Conservation (phyloP, 106 monocot genomes). For the Acorus calamus region DNA sequence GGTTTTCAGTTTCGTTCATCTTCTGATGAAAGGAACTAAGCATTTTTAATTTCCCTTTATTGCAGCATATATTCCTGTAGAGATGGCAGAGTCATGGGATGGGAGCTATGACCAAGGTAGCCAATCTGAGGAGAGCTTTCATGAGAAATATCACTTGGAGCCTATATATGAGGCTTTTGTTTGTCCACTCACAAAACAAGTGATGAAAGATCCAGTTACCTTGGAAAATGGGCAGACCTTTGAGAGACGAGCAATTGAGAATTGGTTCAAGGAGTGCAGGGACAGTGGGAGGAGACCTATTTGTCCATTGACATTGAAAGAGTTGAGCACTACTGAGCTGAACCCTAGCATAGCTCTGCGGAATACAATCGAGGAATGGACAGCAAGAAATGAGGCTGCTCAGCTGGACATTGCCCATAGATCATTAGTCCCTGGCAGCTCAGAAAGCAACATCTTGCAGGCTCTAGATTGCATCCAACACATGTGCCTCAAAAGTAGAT, state of each 20-base stretch:
- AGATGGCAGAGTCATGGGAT: constrained; percentile 51
- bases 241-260: constrained; percentile 80
- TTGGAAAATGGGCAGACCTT: constrained; percentile 75
- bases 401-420: constrained; percentile 53
- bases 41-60: too few species aligned
- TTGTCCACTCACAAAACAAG: constrained; percentile 73
- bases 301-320: constrained; percentile 65
- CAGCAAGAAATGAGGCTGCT: constrained; percentile 65
- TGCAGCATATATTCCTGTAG: not conserved
- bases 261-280: constrained; percentile 74
- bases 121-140: constrained; percentile 41
- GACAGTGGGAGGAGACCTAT: constrained; percentile 36
- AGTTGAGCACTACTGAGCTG: constrained; percentile 44
- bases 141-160: constrained; percentile 54
- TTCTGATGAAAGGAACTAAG: too few species aligned
- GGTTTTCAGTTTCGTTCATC: too few species aligned
- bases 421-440: constrained; percentile 43
- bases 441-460: constrained; percentile 61
- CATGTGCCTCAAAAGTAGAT: constrained; percentile 52
- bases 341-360: constrained; percentile 77
- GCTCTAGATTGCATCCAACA: constrained; percentile 43
- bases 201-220: constrained; percentile 80
- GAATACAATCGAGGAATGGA: constrained; percentile 94
- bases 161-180: constrained; percentile 77
- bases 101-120: constrained; percentile 27